phyloP scores from a whole-genome alignment of 192 early-diverging fungal species.

The Pecoramyces ruminantium region DNA sequence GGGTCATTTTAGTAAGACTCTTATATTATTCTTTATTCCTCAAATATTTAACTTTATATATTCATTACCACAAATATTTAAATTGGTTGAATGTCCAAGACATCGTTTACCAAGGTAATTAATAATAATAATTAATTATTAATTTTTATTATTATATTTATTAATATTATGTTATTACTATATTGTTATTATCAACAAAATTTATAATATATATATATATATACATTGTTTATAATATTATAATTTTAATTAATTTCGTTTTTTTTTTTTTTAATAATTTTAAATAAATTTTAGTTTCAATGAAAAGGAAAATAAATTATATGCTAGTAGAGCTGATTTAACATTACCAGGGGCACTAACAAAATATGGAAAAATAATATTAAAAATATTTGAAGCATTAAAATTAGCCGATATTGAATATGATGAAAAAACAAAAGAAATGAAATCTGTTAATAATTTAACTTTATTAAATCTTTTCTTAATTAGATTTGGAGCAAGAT shows the following conservation, averaged over 20 bases:
- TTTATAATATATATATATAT: too few relatives aligned
- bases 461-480: slow-evolving; percentile 84
- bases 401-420: slow-evolving; percentile 31
- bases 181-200: too few relatives aligned
- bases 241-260: too few relatives aligned
- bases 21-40: slow-evolving; percentile 78
- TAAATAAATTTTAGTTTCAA: slow-evolving; percentile 2
- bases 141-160: slow-evolving; percentile 5
- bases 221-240: too few relatives aligned
- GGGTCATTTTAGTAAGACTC: slow-evolving; percentile 62
- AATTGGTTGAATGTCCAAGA: slow-evolving; percentile 83
- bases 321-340: not conserved
- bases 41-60: slow-evolving; percentile 97
- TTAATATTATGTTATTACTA: slow-evolving; percentile 4
- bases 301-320: slow-evolving; percentile 1
- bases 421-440: slow-evolving; percentile 21
- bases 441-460: slow-evolving; percentile 65
- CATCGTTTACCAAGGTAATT: slow-evolving; percentile 74
- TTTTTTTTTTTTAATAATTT: too few relatives aligned
- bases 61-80: slow-evolving; percentile 86
- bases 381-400: slow-evolving; percentile 29
- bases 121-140: slow-evolving; percentile 7
- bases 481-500: slow-evolving; percentile 54
- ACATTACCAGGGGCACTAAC: not conserved
- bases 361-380: slow-evolving; percentile 8